phyloP scores from a whole-genome alignment of 2,329 filamentous ascomycete genomes.

The Cadophora luteo-olivacea region DNA sequence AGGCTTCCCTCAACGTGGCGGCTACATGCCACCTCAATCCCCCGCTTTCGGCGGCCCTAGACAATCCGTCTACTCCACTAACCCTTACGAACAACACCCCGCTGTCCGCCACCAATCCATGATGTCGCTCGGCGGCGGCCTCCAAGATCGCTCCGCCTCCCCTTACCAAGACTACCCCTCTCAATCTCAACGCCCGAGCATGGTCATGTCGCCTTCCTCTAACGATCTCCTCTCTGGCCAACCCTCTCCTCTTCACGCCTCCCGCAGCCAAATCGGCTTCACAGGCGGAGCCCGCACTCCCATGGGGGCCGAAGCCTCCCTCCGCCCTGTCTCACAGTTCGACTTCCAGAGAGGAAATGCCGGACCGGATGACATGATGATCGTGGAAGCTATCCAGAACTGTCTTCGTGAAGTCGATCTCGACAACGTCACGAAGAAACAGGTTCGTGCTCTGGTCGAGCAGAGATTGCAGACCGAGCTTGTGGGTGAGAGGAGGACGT shows the following conservation, averaged over 20 bases:
- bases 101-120: slow-evolving; percentile 69
- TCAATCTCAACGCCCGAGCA: slow-evolving; percentile 58
- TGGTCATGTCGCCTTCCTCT: slow-evolving; percentile 60
- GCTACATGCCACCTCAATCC: slow-evolving; percentile 82
- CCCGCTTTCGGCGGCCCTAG: slow-evolving; percentile 68
- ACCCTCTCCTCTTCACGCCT: slow-evolving; percentile 46
- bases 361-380: slow-evolving; percentile 79
- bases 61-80: slow-evolving; percentile 49
- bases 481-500: slow-evolving; percentile 82
- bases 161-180: slow-evolving; percentile 62
- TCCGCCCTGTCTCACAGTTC: slow-evolving; percentile 60
- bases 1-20: slow-evolving; percentile 73
- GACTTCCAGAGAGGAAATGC: slow-evolving; percentile 63
- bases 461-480: slow-evolving; percentile 88
- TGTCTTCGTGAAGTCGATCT: slow-evolving; percentile 90
- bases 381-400: slow-evolving; percentile 82
- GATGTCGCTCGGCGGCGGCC: slow-evolving; percentile 63
- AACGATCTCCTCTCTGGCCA: slow-evolving; percentile 46
- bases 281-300: slow-evolving; percentile 55
- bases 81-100: slow-evolving; percentile 55
- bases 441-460: slow-evolving; percentile 88
- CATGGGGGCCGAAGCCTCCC: slow-evolving; percentile 48
- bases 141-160: slow-evolving; percentile 57
- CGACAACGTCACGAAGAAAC: slow-evolving; percentile 98
- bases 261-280: slow-evolving; percentile 49